These are phyloP conservation scores for Aspergillus panamensis DNA, from an alignment of 495 filamentous ascomycete species.

Conservation along the genomic window DNA sequence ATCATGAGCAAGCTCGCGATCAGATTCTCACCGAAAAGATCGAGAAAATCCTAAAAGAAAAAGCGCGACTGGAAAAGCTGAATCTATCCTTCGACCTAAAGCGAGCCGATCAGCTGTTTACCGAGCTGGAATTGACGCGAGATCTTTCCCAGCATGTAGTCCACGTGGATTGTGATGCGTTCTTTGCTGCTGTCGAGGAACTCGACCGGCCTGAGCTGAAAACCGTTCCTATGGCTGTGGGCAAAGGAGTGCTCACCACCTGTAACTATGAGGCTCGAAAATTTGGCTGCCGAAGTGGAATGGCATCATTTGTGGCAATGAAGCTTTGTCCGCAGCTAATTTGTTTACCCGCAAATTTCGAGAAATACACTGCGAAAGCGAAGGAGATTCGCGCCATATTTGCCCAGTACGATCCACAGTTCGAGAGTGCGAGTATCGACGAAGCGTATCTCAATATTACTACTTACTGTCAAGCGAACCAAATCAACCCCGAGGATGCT, in stretches of 20 bases:
- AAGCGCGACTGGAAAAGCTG: conserved; percentile 69
- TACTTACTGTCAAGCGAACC: conserved; percentile 68
- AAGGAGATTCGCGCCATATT: conserved; percentile 81
- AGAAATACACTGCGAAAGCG: conserved; percentile 89
- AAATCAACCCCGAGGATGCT: conserved; percentile 64
- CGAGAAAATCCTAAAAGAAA: conserved; percentile 70
- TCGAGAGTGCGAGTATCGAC: conserved; percentile 90
- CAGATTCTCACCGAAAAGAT: conserved; percentile 83
- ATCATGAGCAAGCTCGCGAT: conserved; percentile 81
- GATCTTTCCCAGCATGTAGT: conserved; percentile 84
- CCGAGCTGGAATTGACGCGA: conserved; percentile 69
- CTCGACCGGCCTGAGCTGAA: conserved; percentile 87
- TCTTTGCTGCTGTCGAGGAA: conserved; percentile 94
- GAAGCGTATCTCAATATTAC: conserved; percentile 98
- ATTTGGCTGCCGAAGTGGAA: conserved; percentile 87
- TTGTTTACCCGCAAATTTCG: conserved; percentile 78
- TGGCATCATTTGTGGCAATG: conserved; percentile 93
- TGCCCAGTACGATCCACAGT: conserved; percentile 80
- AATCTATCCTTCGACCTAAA: conserved; percentile 71
- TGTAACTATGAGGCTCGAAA: conserved; percentile 93
- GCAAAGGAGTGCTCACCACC: conserved; percentile 85
- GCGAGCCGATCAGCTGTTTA: conserved; percentile 76
- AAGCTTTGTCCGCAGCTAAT: conserved; percentile 89
- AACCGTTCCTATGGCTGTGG: conserved; percentile 88
- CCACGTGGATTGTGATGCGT: conserved; percentile 96